Percentiles rank a stretch among this genome's conserved stretches.
These are phyloP conservation scores for Agrostemma githago DNA, from an alignment of 148 eudicot species.

Conservation along the genomic window DNA sequence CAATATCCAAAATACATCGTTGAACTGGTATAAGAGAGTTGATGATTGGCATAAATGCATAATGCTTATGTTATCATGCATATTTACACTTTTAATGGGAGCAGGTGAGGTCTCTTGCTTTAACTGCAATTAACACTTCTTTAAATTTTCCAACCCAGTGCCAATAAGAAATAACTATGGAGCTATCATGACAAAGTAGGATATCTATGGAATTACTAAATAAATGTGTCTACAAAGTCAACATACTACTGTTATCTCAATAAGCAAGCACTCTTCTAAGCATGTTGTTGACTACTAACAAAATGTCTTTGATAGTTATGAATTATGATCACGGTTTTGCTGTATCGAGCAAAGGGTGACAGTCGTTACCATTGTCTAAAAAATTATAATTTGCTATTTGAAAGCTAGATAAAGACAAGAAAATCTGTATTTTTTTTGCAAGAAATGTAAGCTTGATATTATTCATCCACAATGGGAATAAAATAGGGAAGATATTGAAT, in stretches of 20 bases:
- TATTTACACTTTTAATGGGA: not conserved
- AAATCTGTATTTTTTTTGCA: no score
- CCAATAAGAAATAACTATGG: not conserved
- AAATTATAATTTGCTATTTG: no score
- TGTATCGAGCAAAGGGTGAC: no score
- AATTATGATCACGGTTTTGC: no score
- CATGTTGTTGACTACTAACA: no score
- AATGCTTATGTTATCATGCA: not conserved
- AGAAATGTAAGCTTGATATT: no score
- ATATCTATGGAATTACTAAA: not conserved
- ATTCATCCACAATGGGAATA: no score
- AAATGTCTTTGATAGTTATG: no score
- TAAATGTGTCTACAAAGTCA: constrained; percentile 10
- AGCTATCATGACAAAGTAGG: not conserved
- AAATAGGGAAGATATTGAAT: no score
- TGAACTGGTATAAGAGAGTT: not conserved
- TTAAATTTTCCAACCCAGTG: not conserved
- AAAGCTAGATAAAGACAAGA: no score
- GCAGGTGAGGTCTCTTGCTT: constrained; percentile 8
- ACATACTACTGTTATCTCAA: not conserved
- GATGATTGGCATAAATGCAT: not conserved
- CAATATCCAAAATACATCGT: not conserved
- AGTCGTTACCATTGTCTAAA: no score
- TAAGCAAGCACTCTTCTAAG: no score
- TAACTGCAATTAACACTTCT: not conserved